Conservation (phyloP, 805 yeast genomes). For the Candida parachauliodes region DNA sequence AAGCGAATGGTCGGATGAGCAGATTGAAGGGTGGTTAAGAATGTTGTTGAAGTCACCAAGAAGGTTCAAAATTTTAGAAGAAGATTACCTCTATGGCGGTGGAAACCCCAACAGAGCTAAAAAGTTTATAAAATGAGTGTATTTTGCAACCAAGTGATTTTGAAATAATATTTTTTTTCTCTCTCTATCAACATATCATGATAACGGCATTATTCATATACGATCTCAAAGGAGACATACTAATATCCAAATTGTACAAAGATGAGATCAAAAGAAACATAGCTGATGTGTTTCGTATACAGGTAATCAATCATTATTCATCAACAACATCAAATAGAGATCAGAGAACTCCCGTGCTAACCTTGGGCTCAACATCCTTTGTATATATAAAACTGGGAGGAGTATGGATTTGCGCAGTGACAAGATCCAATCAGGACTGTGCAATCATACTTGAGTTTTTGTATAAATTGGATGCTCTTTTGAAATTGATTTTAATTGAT, state of each 20-base stretch:
- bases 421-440: slow-evolving; percentile 85
- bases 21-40: slow-evolving; percentile 89
- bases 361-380: slow-evolving; percentile 90
- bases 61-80: slow-evolving; percentile 60
- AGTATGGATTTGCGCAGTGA: slow-evolving; percentile 84
- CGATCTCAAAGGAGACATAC: slow-evolving; percentile 77
- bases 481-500: slow-evolving; percentile 30
- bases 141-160: slow-evolving; percentile 5
- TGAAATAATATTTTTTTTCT: background rate
- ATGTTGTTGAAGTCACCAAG: slow-evolving; percentile 66
- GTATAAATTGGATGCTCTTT: slow-evolving; percentile 53
- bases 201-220: slow-evolving; percentile 78
- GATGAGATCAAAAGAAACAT: slow-evolving; percentile 77
- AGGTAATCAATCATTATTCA: slow-evolving; percentile 58
- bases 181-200: slow-evolving; percentile 40
- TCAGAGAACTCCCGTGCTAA: slow-evolving; percentile 48
- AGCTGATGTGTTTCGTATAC: slow-evolving; percentile 87
- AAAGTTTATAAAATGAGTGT: background rate
- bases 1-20: slow-evolving; percentile 81
- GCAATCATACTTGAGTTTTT: slow-evolving; percentile 76
- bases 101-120: slow-evolving; percentile 16
- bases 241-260: slow-evolving; percentile 68
- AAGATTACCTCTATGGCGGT: slow-evolving; percentile 44
- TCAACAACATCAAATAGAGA: slow-evolving; percentile 13
- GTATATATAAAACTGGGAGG: slow-evolving; percentile 62